Evolutionary conservation across 2,329 filamentous ascomycete genomes (phyloP).

Genomic region (Nannizziopsis barbatae): DNA sequence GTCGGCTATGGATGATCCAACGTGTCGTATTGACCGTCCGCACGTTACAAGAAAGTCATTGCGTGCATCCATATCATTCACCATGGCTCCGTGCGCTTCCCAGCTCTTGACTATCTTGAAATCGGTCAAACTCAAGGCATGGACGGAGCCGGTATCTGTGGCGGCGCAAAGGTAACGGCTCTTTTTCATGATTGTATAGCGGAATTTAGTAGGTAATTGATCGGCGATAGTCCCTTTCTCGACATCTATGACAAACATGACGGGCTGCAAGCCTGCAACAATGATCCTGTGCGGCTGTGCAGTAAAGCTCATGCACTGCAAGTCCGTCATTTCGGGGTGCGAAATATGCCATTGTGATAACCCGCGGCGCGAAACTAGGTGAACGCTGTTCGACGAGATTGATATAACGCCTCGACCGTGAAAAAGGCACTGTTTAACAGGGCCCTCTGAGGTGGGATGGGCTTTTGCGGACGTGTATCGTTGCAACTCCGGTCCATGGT

Average conservation of each 20-base stretch:
- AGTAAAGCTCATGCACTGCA: conserved; percentile 92
- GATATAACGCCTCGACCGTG: conserved; percentile 83
- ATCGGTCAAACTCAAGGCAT: conserved; percentile 70
- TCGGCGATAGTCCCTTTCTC: conserved; percentile 63
- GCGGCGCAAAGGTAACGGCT: conserved; percentile 83
- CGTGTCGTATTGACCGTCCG: conserved; percentile 75
- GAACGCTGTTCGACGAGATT: conserved; percentile 70
- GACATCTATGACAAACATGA: conserved; percentile 67
- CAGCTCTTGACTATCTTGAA: conserved; percentile 74
- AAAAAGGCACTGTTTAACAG: conserved; percentile 78
- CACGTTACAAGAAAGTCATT: conserved; percentile 93
- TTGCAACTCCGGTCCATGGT: conserved; percentile 73
- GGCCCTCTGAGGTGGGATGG: conserved; percentile 60
- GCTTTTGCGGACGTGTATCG: conserved; percentile 83
- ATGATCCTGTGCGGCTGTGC: conserved; percentile 76
- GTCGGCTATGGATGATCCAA: conserved; percentile 71
- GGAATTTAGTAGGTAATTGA: conserved; percentile 59
- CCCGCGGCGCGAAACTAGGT: conserved; percentile 77
- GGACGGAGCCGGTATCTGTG: conserved; percentile 67
- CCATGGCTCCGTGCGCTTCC: conserved; percentile 76
- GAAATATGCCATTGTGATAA: conserved; percentile 78
- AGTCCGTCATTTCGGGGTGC: conserved; percentile 67
- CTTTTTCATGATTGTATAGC: conserved; percentile 87
- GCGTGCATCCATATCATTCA: conserved; percentile 96
- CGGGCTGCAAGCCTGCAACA: conserved; percentile 73